A percentile compares a stretch with the other conserved stretches of the same genome.
Conservation (phyloP, 352 stramenopile species). For the Globisporangium megalacanthum region DNA sequence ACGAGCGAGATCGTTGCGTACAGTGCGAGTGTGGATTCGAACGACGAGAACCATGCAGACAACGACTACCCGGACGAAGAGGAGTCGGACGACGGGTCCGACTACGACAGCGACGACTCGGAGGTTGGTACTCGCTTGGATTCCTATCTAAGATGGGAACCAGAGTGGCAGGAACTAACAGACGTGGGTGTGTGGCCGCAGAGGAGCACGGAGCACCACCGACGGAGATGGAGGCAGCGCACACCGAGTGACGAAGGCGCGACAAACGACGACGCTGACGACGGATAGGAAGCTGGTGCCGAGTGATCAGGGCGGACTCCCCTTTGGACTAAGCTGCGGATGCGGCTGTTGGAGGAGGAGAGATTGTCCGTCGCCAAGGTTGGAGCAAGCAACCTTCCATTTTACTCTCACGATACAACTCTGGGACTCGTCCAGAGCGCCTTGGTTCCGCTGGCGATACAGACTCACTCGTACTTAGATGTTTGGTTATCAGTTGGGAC, state of each 20-base stretch:
- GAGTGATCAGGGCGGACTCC: no score
- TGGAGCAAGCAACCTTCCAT: no score
- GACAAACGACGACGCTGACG: constrained; percentile 8
- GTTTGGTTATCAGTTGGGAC: no score
- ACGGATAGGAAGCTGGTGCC: neutral
- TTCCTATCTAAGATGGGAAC: neutral
- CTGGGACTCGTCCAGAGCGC: no score
- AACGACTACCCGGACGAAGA: constrained; percentile 82
- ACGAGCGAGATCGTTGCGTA: neutral
- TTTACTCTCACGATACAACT: no score
- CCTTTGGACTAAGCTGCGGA: no score
- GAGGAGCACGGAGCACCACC: constrained; percentile 9
- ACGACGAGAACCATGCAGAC: constrained; percentile 69
- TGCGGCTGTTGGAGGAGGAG: no score
- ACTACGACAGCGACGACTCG: constrained; percentile 32
- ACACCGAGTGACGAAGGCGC: constrained; percentile 13
- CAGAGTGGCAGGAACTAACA: neutral
- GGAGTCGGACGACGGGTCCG: constrained; percentile 33
- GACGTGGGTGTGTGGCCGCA: neutral
- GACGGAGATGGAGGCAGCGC: constrained; percentile 11
- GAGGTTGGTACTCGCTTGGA: constrained; percentile 16
- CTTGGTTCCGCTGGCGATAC: no score
- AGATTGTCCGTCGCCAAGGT: no score
- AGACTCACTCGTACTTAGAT: no score
- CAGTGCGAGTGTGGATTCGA: constrained; percentile 78